These are phyloP conservation scores for Pulicaria dysenterica DNA, from an alignment of 129 eudicot genomes.

Conservation along the genomic window DNA sequence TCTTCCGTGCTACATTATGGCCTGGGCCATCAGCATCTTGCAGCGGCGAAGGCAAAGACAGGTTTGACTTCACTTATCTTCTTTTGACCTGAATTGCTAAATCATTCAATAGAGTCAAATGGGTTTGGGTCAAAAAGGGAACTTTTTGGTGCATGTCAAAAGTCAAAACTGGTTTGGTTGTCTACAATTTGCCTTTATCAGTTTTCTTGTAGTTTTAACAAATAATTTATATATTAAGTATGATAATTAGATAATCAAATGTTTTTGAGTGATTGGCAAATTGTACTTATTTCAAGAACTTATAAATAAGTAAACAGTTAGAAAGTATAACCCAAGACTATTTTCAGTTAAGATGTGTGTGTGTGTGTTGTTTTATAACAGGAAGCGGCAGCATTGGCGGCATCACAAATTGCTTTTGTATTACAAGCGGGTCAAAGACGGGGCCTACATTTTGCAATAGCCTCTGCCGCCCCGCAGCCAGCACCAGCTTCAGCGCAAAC, in stretches of 20 bases:
- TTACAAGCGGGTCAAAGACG: slow-evolving; percentile 59
- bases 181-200: no score
- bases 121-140: background rate
- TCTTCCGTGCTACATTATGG: slow-evolving; percentile 91
- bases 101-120: background rate
- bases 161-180: no score
- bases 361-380: slow-evolving; percentile 28
- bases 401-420: slow-evolving; percentile 62
- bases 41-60: slow-evolving; percentile 93
- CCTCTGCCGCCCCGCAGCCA: slow-evolving; percentile 34
- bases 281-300: no score
- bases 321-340: background rate
- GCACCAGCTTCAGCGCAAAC: slow-evolving; percentile 21
- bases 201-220: no score
- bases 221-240: no score
- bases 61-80: slow-evolving; percentile 40
- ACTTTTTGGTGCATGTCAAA: background rate
- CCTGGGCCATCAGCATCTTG: slow-evolving; percentile 89
- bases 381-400: slow-evolving; percentile 84
- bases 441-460: slow-evolving; percentile 56
- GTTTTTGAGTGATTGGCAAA: no score
- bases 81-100: background rate
- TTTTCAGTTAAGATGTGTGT: background rate
- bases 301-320: background rate
- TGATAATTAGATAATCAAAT: no score